phyloP scores from a whole-genome alignment of 257 asterid species.

The Ocimum tenuiflorum region DNA sequence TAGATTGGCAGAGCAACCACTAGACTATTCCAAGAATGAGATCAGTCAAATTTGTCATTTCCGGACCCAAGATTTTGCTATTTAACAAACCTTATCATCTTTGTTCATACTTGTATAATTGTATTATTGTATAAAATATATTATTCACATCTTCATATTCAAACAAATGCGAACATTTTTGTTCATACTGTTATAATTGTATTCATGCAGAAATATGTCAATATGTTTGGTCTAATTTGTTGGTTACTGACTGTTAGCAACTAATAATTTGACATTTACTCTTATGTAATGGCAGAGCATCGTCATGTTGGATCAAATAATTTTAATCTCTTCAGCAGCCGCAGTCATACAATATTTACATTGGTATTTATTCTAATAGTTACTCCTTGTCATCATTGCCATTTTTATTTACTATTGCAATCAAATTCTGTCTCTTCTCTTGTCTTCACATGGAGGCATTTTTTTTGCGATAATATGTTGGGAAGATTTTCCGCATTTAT shows the following conservation, averaged over 20 bases:
- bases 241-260: background rate
- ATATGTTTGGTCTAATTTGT: background rate
- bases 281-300: conserved; percentile 67
- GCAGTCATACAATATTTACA: conserved; percentile 96
- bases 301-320: conserved; percentile 99
- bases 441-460: background rate
- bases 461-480: background rate
- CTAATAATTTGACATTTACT: conserved; percentile 20
- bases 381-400: conserved; percentile 2
- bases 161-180: background rate
- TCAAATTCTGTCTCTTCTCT: background rate
- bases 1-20: background rate
- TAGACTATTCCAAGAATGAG: background rate
- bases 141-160: background rate
- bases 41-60: background rate
- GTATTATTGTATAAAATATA: background rate
- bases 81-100: no score
- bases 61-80: background rate
- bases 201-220: background rate
- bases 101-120: background rate
- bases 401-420: background rate
- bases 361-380: conserved; percentile 46
- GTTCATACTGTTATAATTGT: background rate
- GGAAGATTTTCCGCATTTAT: background rate
- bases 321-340: conserved; percentile 97